Evolutionary conservation across 2,329 filamentous ascomycete species (phyloP).

Genomic region (Penicillium paneum): DNA sequence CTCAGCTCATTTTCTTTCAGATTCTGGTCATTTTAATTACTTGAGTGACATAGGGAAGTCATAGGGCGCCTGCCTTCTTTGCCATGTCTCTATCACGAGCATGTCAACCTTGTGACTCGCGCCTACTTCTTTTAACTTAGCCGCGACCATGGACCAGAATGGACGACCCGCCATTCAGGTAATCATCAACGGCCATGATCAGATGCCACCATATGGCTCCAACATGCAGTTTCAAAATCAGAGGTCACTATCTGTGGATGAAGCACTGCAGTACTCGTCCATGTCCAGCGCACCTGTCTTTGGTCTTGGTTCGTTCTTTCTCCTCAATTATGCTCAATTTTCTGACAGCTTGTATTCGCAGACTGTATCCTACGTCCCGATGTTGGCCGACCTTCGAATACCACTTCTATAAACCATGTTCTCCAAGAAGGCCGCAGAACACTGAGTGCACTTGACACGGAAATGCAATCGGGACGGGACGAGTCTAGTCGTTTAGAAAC

Average conservation of each 20-base stretch:
- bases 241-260: constrained; percentile 45
- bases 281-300: constrained; percentile 50
- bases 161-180: constrained; percentile 42
- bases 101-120: constrained; percentile 26
- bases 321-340: constrained; percentile 15
- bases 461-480: constrained; percentile 58
- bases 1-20: constrained; percentile 9
- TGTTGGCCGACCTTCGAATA: constrained; percentile 41
- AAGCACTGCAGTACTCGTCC: constrained; percentile 49
- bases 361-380: constrained; percentile 44
- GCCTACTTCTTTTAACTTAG: constrained; percentile 23
- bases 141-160: constrained; percentile 40
- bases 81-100: constrained; percentile 35
- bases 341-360: constrained; percentile 24
- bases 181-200: constrained; percentile 39
- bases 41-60: constrained; percentile 19
- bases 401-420: constrained; percentile 46
- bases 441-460: constrained; percentile 67
- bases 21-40: neutral
- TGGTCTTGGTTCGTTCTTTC: constrained; percentile 39
- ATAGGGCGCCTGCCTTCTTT: constrained; percentile 17
- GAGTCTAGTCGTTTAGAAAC: constrained; percentile 65
- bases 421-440: constrained; percentile 51
- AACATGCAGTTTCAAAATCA: constrained; percentile 29
- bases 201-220: constrained; percentile 24